Conservation (phyloP, 1,139 yeast species). For the Lodderomyces margitis region DNA sequence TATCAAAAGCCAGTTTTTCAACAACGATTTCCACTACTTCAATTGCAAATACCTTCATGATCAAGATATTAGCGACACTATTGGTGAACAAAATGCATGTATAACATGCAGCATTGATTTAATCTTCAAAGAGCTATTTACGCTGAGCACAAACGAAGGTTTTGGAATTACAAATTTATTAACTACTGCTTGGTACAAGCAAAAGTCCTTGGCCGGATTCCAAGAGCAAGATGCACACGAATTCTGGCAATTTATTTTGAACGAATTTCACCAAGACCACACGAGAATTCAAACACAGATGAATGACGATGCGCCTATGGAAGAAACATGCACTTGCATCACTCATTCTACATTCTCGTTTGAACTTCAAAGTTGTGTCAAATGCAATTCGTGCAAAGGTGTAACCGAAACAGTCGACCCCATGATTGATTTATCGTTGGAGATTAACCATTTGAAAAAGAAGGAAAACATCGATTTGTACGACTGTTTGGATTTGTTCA, state of each 20-base stretch:
- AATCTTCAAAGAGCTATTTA: slow-evolving; percentile 65
- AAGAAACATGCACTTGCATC: slow-evolving; percentile 60
- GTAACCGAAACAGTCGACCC: slow-evolving; percentile 79
- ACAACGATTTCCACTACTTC: slow-evolving; percentile 55
- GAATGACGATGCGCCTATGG: background rate
- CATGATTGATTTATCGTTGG: slow-evolving; percentile 83
- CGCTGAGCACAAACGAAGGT: slow-evolving; percentile 56
- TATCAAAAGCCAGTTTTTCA: slow-evolving; percentile 70
- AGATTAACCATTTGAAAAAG: slow-evolving; percentile 43
- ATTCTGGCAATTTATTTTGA: slow-evolving; percentile 85
- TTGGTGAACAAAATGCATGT: slow-evolving; percentile 52
- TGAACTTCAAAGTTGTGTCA: slow-evolving; percentile 90
- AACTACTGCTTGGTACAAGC: slow-evolving; percentile 80
- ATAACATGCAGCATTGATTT: slow-evolving; percentile 82
- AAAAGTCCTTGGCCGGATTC: slow-evolving; percentile 84
- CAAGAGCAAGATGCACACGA: slow-evolving; percentile 98
- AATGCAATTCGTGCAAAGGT: slow-evolving; percentile 66
- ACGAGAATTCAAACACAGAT: slow-evolving; percentile 21
- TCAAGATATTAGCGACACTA: slow-evolving; percentile 23
- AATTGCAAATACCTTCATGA: slow-evolving; percentile 31
- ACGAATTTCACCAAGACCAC: slow-evolving; percentile 71
- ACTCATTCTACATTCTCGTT: slow-evolving; percentile 91
- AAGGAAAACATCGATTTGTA: slow-evolving; percentile 34
- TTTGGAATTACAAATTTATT: slow-evolving; percentile 73
- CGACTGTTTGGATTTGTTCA: slow-evolving; percentile 74